Evolutionary conservation across 768 basidiomycete species (phyloP), one percentile per base, ranked within the genome.

Genomic region (Exidia glandulosa): DNA sequence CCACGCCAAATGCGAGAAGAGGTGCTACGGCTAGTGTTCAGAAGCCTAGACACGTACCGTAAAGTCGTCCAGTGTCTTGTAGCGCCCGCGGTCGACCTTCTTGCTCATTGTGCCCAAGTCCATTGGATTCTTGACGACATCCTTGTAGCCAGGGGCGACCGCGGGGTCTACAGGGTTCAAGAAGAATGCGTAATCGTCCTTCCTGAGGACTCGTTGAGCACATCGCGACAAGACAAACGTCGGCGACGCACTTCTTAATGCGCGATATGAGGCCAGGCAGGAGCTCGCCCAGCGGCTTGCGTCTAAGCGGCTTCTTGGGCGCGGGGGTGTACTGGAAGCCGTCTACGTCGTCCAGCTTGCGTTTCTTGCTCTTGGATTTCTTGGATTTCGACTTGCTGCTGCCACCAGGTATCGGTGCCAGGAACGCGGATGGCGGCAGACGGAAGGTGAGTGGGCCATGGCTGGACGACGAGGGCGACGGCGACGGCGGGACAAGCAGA

Each of bases 161-260:
- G 73, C 69, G 0, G 71, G 69, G 68, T 89, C 78, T 5, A 91
- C 89, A 1, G 88, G 88, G 36, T 71, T 66, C 59, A 90, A 70
- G 69, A 91, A 91, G 71, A 90, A 90, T 2, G 86, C 88, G 76
- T 91, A 91, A 71, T 88, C 87, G 68, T 90, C 89, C 70, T 86
- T 90, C 75, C 89, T 90, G 64, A 4, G 23, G 27, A 55, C 13
- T 55, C n/a, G 37, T 68, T 60, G 60, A 56, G 47, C 27, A 48
- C 52, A 36, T 32, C 23, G 2, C 56, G 3, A 50, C 33, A 59
- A 27, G 10, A 56, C 19, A 31, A 48, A 50, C n/a, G 32, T 25
- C 13, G 16, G 27, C 3, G 3, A 64, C 79, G 58, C 61, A 88
- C 89, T 85, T 90, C 75, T 89, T 89, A 30, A 90, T 81, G 71